phyloP scores from a whole-genome alignment of 1,284 basidiomycete genomes.

The Trichosporon ovoides region DNA sequence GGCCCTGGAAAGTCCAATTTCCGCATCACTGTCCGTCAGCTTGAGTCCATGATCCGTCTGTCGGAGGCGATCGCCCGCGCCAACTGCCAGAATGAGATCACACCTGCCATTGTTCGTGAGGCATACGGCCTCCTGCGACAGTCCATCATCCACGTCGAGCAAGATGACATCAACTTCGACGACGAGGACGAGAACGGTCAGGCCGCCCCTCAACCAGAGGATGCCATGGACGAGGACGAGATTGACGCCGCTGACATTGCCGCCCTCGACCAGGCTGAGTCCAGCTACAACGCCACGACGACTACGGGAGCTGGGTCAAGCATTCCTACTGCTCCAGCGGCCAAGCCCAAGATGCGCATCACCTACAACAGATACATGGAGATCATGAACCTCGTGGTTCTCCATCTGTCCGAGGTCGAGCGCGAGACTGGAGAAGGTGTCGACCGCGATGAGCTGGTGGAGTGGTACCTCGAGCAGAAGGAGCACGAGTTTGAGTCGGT shows the following conservation, averaged over 20 bases:
- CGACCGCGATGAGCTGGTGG: conserved; percentile 82
- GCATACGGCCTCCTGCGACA: conserved; percentile 89
- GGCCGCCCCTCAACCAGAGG: conserved; percentile 49
- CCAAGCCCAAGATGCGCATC: conserved; percentile 77
- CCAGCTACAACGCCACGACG: conserved; percentile 38
- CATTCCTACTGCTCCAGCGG: conserved; percentile 1
- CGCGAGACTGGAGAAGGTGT: conserved; percentile 69
- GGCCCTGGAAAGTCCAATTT: conserved; percentile 85
- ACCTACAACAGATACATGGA: conserved; percentile 89
- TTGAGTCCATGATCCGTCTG: conserved; percentile 97
- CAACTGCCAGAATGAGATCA: conserved; percentile 90
- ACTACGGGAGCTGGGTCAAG: conserved; percentile 35
- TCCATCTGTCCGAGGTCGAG: conserved; percentile 76
- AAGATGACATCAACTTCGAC: conserved; percentile 97
- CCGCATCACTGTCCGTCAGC: conserved; percentile 94
- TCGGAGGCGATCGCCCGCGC: conserved; percentile 96
- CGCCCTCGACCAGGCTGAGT: conserved; percentile 47
- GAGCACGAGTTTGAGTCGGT: conserved; percentile 78
- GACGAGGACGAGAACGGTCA: conserved; percentile 67
- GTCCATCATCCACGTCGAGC: conserved; percentile 98
- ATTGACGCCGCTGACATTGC: conserved; percentile 59
- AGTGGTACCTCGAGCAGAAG: conserved; percentile 91
- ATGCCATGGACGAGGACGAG: conserved; percentile 61
- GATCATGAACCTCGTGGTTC: conserved; percentile 69
- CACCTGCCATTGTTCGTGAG: conserved; percentile 87